Evolutionary conservation across 2,329 filamentous ascomycete genomes (phyloP).

Genomic region (Xylaria sp.): DNA sequence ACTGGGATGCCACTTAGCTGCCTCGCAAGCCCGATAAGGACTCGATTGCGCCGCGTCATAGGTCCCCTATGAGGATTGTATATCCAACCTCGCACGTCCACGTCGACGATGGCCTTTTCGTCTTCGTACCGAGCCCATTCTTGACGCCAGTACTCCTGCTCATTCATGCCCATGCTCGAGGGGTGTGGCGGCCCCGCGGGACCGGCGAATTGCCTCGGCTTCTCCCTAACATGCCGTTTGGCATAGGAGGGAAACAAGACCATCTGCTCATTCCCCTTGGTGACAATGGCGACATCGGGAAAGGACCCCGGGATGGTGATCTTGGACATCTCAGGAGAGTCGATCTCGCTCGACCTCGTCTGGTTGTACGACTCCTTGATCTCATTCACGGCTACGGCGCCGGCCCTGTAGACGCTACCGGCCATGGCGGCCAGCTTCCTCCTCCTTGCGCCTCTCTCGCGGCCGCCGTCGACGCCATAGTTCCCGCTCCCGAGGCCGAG

Average conservation of each 20-base stretch:
- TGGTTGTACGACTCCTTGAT: conserved; percentile 70
- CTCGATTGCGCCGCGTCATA: conserved; percentile 85
- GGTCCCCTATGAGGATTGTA: conserved; percentile 87
- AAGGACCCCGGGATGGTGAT: conserved; percentile 78
- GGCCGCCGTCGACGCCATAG: conserved; percentile 53
- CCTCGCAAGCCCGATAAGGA: conserved; percentile 86
- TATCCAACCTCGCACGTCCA: conserved; percentile 95
- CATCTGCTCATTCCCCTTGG: conserved; percentile 88
- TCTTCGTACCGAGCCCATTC: conserved; percentile 86
- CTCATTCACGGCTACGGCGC: conserved; percentile 67
- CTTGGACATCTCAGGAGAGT: conserved; percentile 50
- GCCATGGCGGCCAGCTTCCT: conserved; percentile 78
- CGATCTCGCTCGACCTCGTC: conserved; percentile 56
- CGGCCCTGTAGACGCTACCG: conserved; percentile 66
- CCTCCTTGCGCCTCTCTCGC: conserved; percentile 77
- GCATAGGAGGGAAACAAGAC: conserved; percentile 96
- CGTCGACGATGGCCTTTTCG: conserved; percentile 87
- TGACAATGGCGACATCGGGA: conserved; percentile 83
- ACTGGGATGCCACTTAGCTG: conserved; percentile 88
- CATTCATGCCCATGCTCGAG: conserved; percentile 60
- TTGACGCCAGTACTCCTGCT: conserved; percentile 79
- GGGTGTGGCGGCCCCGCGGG: conserved; percentile 55
- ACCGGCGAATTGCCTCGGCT: conserved; percentile 46
- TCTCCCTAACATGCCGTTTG: conserved; percentile 71
- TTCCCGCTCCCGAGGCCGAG: conserved; percentile 51